Base-by-base conservation (phyloP, 2,329 filamentous ascomycete species). In the Shiraia bambusicola region DNA sequence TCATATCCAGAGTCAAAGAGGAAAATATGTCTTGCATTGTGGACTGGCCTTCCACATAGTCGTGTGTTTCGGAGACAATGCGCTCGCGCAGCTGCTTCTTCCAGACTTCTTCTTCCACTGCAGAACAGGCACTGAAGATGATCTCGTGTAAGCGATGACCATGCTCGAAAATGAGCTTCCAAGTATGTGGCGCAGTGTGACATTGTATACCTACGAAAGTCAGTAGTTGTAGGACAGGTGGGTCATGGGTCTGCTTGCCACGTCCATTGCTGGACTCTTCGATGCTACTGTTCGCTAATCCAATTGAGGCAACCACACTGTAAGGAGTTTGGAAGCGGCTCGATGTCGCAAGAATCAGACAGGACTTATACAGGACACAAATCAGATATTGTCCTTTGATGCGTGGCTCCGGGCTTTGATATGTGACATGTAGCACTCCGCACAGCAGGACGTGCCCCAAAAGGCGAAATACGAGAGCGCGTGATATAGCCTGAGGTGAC, bases 121-220 rank as follows among this genome's bases (percentile, higher is more conserved):
- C 75, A 1, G 86, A 92, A 57, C 90, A 95, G 26, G 90, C 92
- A 52, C 87, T 94, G 71, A 95, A 77, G 28, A 96, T 82, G 12
- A 95, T 70, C 67, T 97, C 92, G 63, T 88, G 92, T 38, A 92
- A 74, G 45, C 87, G 82, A 52, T 86, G 80, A 42, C 86, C 78
- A 51, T 81, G 81, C 63, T 93, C 84, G 59, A 97, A 96, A 2
- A 88, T 77, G 9, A 96, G 60, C 65, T 97, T 98, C 92, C 91
- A 97, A 1, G 90, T 93, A 65, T 88, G 88, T 0, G 87, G 83
- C 1, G 88, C 87, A 3, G 87, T 88, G 50, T 93, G 85, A 59
- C 90, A 96, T 74, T 92, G 89, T 6, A 97, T 66, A 0, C 89
- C 90, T 95, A 47, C 33, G 14, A 10, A 11, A 30, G 11, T 59